phyloP scores from a whole-genome alignment of 2,329 filamentous ascomycete species.

The Cryphonectria nitschkei region DNA sequence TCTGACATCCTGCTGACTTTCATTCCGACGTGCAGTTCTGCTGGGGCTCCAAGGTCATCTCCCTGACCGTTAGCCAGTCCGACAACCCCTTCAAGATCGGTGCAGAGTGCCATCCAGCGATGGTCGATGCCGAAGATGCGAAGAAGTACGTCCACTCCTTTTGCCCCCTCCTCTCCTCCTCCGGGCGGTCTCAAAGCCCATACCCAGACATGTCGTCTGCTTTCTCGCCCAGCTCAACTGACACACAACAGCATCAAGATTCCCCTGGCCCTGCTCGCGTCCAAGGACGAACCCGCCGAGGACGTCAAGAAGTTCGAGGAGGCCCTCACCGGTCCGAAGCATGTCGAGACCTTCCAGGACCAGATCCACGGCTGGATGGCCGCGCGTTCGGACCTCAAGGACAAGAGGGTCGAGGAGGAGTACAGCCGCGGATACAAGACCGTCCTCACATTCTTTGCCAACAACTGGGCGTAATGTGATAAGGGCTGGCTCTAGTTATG shows the following conservation, averaged over 20 bases:
- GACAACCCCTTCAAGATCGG: slow-evolving; percentile 60
- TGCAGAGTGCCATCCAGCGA: slow-evolving; percentile 61
- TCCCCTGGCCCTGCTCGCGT: slow-evolving; percentile 66
- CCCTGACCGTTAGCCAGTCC: slow-evolving; percentile 52
- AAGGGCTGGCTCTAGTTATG: too few relatives aligned
- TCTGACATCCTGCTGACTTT: background rate
- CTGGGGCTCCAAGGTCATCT: slow-evolving; percentile 72
- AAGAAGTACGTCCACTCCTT: slow-evolving; percentile 33
- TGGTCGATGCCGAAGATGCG: slow-evolving; percentile 67
- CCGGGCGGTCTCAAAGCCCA: background rate
- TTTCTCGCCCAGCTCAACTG: background rate
- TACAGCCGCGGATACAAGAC: slow-evolving; percentile 65
- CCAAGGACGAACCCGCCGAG: slow-evolving; percentile 63
- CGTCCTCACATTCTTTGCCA: slow-evolving; percentile 59
- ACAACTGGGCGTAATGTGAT: slow-evolving; percentile 45
- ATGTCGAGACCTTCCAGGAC: slow-evolving; percentile 67
- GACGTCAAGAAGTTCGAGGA: slow-evolving; percentile 60
- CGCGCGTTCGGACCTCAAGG: slow-evolving; percentile 62
- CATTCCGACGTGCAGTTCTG: slow-evolving; percentile 52
- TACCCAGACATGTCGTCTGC: background rate
- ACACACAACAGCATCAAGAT: slow-evolving; percentile 51
- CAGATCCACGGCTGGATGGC: slow-evolving; percentile 79
- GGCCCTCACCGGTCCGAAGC: slow-evolving; percentile 57
- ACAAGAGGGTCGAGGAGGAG: slow-evolving; percentile 62
- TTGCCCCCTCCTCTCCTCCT: background rate